A percentile compares a stretch with the other conserved stretches of the same genome.
Evolutionary conservation across 768 basidiomycete genomes (phyloP).

Genomic region (Pisolithus sp.): DNA sequence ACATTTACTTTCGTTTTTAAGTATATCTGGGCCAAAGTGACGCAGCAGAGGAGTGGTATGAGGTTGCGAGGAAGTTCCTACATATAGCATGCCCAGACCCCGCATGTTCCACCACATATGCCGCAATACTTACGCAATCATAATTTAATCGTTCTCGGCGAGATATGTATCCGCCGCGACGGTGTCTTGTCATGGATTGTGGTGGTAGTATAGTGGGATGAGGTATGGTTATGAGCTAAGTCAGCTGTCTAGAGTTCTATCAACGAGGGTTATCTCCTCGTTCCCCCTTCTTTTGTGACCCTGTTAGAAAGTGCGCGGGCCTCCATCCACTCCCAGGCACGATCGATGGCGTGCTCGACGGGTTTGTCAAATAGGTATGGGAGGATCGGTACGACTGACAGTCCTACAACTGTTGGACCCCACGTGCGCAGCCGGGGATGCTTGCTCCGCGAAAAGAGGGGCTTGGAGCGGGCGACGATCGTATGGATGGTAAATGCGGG

Average conservation of each 20-base stretch:
- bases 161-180: too few relatives aligned
- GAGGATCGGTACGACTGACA: constrained; percentile 66
- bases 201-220: too few relatives aligned
- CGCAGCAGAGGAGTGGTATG: neutral
- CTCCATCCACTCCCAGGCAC: constrained; percentile 65
- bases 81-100: too few relatives aligned
- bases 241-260: neutral
- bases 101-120: too few relatives aligned
- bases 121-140: too few relatives aligned
- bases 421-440: constrained; percentile 57
- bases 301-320: constrained; percentile 42
- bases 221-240: too few relatives aligned
- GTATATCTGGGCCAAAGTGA: neutral
- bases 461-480: constrained; percentile 66
- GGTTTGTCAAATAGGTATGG: constrained; percentile 79
- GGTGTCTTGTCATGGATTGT: too few relatives aligned
- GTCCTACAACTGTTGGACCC: constrained; percentile 71
- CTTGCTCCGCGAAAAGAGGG: constrained; percentile 52
- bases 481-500: constrained; percentile 85
- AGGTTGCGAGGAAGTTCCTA: neutral
- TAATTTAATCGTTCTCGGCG: too few relatives aligned
- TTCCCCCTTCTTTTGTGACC: constrained; percentile 16
- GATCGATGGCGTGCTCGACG: constrained; percentile 64
- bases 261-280: neutral
- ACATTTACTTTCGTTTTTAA: neutral